Base-by-base conservation (phyloP, 352 stramenopile genomes). In the Phytopythium montanum region DNA sequence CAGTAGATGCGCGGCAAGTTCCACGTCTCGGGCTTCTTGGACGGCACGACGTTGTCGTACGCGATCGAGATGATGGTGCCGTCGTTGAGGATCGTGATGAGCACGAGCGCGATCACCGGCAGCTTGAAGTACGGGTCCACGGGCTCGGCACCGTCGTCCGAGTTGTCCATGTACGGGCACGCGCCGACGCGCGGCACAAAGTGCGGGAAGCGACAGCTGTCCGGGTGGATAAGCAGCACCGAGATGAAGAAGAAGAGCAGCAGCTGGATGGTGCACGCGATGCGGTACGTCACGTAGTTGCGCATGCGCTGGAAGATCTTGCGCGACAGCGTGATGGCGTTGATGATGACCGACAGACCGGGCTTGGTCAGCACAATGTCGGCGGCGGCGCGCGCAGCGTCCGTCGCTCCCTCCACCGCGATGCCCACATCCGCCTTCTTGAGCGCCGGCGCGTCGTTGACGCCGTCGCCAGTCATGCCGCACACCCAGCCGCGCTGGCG, bases 21-120 rank as follows among this genome's bases (percentile, higher is more conserved):
- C 87, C 88, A 96, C 23, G 59, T 75, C 58, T 93, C 75, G 6
- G 90, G 84, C 19, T 67, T 65, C 38, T 76, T 81, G 9, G 81
- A 88, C 26, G 89, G 74, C 48, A 87, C 73, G 45, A 92, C 87
- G 51, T 92, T 86, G 72, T 98, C 90, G 55, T 97, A 90, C 54
- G 87, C 84, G 66, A 88, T 94, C 73, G 80, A 98, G 51, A 84
- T 97, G 48, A 98, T 90, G 29, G 92, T 97, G 31, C 88, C 94
- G 63, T 98, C 94, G 72, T 98, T 98, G 34, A 99, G 61, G 36
- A 98, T 82, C 48, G 92, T 97, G 62, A 98, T 96, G n/a, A 98
- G 59, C 54, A 98, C 87, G 1, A 99, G 66, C 25, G 94, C 85
- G 50, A 98, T 85, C 38, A 98, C 88, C 6, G 96, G 95, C 60